Percentiles rank a stretch among this genome's conserved stretches.
Conservation (phyloP, 2,329 filamentous ascomycete species). For the Phyllosticta citrichinensis region DNA sequence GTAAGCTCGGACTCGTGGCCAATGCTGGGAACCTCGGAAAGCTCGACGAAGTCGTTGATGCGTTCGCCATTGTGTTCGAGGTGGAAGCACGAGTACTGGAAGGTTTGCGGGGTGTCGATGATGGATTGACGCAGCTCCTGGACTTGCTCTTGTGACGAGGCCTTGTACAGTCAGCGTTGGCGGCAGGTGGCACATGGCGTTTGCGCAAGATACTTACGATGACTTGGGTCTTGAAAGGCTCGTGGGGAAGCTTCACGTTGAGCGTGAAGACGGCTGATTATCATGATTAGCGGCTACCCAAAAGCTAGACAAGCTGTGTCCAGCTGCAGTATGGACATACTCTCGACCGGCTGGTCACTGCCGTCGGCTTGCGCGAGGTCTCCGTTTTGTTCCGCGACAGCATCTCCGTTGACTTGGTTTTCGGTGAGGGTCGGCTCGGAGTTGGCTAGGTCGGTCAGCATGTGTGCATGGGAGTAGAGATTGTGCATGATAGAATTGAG, state of each 20-base stretch:
- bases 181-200: conserved; percentile 14
- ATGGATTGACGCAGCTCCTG: conserved; percentile 96
- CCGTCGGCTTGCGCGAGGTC: conserved; percentile 19
- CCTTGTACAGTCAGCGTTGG: conserved; percentile 41
- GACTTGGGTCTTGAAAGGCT: conserved; percentile 69
- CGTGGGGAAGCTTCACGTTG: conserved; percentile 72
- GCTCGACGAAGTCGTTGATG: conserved; percentile 89
- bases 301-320: neutral
- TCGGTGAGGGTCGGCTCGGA: conserved; percentile 19
- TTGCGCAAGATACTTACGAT: conserved; percentile 48
- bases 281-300: neutral
- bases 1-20: conserved; percentile 66
- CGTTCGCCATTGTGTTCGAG: conserved; percentile 80
- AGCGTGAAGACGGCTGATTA: conserved; percentile 54
- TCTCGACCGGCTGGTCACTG: conserved; percentile 22
- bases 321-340: conserved; percentile 15
- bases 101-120: conserved; percentile 83
- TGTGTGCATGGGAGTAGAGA: neutral
- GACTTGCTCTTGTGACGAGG: conserved; percentile 88
- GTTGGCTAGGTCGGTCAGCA: conserved; percentile 16
- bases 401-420: conserved; percentile 15
- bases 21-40: conserved; percentile 79
- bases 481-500: neutral
- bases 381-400: neutral
- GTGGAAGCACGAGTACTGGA: conserved; percentile 98